Evolutionary conservation across 2,329 filamentous ascomycete genomes (phyloP), one percentile per base, ranked within the genome.

Genomic region (Colletotrichum godetiae): DNA sequence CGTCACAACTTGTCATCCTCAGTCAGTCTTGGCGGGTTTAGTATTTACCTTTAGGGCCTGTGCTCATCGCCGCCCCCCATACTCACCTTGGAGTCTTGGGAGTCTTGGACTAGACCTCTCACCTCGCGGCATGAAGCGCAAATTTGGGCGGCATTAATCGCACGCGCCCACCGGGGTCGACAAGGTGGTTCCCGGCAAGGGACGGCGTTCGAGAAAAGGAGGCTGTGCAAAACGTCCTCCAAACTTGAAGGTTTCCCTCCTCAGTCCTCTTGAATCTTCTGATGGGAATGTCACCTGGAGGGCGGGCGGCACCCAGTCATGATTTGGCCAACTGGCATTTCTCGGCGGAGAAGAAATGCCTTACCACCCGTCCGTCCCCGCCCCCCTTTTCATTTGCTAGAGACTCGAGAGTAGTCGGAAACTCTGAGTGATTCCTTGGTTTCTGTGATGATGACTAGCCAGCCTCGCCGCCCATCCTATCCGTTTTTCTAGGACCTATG

Each of bases 191-290:
- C 66, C 66, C 31, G 24, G 65, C 35, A 37, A n/a, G 29, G 27
- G 53, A 35, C 33, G 35, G 42, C 42, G 66, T 59, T 64, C 37
- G 53, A 59, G 55, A 55, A 64, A 33, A 59, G 67, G 61, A 70
- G 70, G 70, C 70, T 69, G 70, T 70, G 70, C 66, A 64, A 46
- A 22, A n/a, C 46, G 46, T 55, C 46, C n/a, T 31, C 33, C 61
- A 55, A 53, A 63, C 61, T 27, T 27, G 42, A 49, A 49, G 42
- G 42, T 49, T 49, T 49, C 19, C 42, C 19, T 49, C 42, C 10
- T 29, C 27, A 29, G 27, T 29, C 27, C 27, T 29, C 27, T 4
- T 29, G 27, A 29, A 29, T 29, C 8, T 35, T 12, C 33, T 35
- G 6, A 35, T 35, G 19, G 29, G 10, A 29, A 35, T 22, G n/a